phyloP scores from a whole-genome alignment of 345 rosid species.

The Brassica napus region DNA sequence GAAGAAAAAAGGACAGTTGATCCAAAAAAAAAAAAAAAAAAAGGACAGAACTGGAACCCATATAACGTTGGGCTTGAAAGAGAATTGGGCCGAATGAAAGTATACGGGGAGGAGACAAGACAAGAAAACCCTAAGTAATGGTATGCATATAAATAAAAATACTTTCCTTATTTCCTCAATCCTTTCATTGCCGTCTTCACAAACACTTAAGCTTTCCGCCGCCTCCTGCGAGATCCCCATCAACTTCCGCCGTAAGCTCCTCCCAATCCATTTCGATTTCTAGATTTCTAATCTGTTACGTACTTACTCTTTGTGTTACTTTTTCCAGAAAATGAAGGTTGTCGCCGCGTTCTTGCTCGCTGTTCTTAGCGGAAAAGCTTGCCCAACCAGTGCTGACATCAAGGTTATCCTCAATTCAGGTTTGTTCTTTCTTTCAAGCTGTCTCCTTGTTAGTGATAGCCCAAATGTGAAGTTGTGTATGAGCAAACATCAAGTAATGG shows the following conservation, averaged over 20 bases:
- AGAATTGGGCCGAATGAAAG: not conserved
- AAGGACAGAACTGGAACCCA: no score
- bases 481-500: no score
- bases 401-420: constrained; percentile 71
- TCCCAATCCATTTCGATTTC: not conserved
- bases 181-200: constrained; percentile 19
- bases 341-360: constrained; percentile 77
- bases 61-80: not conserved
- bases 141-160: constrained; percentile 6
- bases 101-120: not conserved
- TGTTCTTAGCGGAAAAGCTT: constrained; percentile 63
- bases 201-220: not conserved
- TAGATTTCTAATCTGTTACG: not conserved
- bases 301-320: not conserved
- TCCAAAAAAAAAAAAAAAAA: no score
- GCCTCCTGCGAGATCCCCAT: constrained; percentile 18
- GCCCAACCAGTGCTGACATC: constrained; percentile 57
- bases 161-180: not conserved
- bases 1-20: no score
- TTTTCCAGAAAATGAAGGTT: constrained; percentile 61
- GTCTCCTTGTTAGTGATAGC: not conserved
- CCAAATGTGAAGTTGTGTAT: not conserved
- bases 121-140: constrained; percentile 18
- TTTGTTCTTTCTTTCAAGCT: constrained; percentile 14
- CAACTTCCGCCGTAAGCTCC: not conserved